phyloP scores from a whole-genome alignment of 2,329 filamentous ascomycete genomes.

The Diaporthe destruens region DNA sequence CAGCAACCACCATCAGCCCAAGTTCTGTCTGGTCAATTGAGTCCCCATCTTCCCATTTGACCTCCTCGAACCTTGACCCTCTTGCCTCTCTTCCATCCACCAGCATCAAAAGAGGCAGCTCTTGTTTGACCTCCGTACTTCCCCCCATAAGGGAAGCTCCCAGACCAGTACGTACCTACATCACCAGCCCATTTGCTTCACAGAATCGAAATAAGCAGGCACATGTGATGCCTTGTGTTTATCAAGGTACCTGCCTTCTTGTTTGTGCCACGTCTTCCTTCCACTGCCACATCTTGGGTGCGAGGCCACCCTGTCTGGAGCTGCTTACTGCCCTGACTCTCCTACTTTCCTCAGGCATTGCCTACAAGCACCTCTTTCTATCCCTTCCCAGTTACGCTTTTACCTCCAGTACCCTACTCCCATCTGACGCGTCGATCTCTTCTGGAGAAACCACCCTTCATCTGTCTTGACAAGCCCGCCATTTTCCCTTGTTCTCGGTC shows the following conservation, averaged over 20 bases:
- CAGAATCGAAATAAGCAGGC: neutral
- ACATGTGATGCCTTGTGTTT: too few relatives aligned
- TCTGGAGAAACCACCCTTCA: neutral
- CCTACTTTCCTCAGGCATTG: neutral
- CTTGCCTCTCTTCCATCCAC: neutral
- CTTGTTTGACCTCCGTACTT: neutral
- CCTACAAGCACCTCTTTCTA: neutral
- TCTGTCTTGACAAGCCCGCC: neutral
- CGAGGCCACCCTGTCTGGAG: neutral
- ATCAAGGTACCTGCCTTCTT: neutral
- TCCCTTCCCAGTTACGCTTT: neutral
- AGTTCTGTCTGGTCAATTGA: neutral
- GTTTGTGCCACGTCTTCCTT: neutral
- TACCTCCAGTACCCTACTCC: neutral
- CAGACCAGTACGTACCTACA: neutral
- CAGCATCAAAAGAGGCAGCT: neutral
- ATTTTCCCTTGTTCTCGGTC: neutral
- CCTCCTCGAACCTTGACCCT: neutral
- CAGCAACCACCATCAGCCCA: neutral
- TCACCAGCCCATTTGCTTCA: neutral
- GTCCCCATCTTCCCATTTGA: neutral
- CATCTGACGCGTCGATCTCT: neutral
- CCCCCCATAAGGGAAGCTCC: neutral
- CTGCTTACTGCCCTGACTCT: neutral
- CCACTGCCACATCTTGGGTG: neutral